Conservation (phyloP, 176 grass and related monocot species). For the Eleusine coracana region DNA sequence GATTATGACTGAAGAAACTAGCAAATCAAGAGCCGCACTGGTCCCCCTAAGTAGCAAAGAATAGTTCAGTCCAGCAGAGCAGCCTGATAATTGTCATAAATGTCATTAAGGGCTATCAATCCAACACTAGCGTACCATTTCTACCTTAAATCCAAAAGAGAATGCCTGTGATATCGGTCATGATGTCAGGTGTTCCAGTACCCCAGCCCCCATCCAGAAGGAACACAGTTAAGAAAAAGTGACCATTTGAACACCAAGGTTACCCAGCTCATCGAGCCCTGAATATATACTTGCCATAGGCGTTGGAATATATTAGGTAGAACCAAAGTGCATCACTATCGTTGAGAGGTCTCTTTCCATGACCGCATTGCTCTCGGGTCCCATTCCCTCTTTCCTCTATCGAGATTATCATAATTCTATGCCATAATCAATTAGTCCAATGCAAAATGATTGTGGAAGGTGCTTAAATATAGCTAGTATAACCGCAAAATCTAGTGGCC, state of each 20-base stretch:
- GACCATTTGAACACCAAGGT: slow-evolving; percentile 9
- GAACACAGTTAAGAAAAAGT: not conserved
- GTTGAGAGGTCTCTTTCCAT: slow-evolving; percentile 42
- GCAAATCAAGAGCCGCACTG: slow-evolving; percentile 26
- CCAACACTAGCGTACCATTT: slow-evolving; percentile 33
- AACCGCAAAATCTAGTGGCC: not conserved
- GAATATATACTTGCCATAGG: slow-evolving; percentile 6
- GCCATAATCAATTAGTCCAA: not conserved
- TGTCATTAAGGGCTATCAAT: slow-evolving; percentile 35
- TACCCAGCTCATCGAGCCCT: not conserved
- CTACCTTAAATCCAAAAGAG: slow-evolving; percentile 16
- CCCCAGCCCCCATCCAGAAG: not conserved
- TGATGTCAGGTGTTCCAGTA: slow-evolving; percentile 29
- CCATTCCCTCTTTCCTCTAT: not conserved
- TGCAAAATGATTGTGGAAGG: not conserved
- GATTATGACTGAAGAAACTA: slow-evolving; percentile 48
- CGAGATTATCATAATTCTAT: slow-evolving; percentile 1
- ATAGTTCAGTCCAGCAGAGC: slow-evolving; percentile 1
- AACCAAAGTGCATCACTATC: not conserved
- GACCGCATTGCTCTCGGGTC: not conserved
- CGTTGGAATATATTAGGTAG: not conserved
- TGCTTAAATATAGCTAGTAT: not conserved
- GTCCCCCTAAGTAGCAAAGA: slow-evolving; percentile 39
- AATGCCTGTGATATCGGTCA: not conserved
- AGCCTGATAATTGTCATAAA: slow-evolving; percentile 23